A percentile compares a stretch with the other conserved stretches of the same genome.
phyloP scores from a whole-genome alignment of 495 filamentous ascomycete species.

The Astrothelium macrocarpum region DNA sequence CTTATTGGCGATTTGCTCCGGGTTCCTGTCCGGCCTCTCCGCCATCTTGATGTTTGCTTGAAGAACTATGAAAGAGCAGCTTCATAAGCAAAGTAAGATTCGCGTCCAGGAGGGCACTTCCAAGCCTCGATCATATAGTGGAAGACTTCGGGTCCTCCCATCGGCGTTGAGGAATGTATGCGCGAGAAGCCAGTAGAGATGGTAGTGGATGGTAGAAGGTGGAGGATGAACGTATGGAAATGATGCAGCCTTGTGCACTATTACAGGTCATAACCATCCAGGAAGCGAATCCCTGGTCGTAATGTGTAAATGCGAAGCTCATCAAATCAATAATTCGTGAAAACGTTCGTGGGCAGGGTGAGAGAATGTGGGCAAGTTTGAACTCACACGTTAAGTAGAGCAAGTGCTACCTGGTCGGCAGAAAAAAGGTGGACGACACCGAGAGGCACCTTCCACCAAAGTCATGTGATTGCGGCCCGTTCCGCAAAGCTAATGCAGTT shows the following conservation, averaged over 20 bases:
- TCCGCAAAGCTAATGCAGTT: not conserved
- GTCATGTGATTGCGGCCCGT: constrained; percentile 5
- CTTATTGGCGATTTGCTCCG: constrained; percentile 24
- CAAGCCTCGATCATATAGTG: not conserved
- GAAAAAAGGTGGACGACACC: not conserved
- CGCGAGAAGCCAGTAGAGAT: not conserved
- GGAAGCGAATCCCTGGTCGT: no score
- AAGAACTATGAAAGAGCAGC: not conserved
- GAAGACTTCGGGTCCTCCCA: not conserved
- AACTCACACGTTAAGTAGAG: not conserved
- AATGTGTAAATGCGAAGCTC: no score
- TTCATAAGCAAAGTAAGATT: not conserved
- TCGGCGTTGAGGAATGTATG: not conserved
- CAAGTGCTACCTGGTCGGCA: not conserved
- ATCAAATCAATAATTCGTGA: no score
- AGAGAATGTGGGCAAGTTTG: not conserved
- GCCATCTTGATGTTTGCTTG: constrained; percentile 16
- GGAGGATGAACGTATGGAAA: no score
- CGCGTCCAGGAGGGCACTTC: not conserved
- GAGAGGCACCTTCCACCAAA: not conserved
- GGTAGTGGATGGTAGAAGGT: no score
- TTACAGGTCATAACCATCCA: no score
- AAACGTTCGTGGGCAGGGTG: not conserved
- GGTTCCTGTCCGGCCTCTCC: constrained; percentile 17
- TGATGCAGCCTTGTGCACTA: no score